Evolutionary conservation across 495 filamentous ascomycete genomes (phyloP).

Genomic region (Mytilinidion resinicola): DNA sequence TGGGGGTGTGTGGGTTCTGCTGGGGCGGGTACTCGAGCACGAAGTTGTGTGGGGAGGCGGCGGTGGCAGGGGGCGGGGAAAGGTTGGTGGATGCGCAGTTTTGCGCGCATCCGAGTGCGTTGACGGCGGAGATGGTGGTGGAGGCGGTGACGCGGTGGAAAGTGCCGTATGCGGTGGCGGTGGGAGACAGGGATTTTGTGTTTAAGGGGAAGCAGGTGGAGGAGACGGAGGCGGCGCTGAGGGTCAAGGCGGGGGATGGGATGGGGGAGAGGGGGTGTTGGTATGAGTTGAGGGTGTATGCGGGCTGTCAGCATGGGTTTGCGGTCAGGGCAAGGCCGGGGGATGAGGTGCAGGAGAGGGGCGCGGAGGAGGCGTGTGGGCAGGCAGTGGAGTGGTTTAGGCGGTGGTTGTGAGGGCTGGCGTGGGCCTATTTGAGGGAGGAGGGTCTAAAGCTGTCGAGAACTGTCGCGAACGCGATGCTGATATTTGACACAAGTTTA

Average conservation of each 20-base stretch:
- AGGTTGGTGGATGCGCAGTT: slow-evolving; percentile 19
- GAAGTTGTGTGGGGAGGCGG: slow-evolving; percentile 12
- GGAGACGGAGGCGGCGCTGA: slow-evolving; percentile 14
- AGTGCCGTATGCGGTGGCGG: slow-evolving; percentile 6
- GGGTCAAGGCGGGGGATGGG: slow-evolving; percentile 9
- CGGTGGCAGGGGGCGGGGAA: slow-evolving; percentile 8
- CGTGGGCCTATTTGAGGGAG: too few relatives aligned
- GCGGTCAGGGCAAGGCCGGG: slow-evolving; percentile 13
- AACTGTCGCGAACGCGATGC: too few relatives aligned
- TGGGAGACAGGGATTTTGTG: slow-evolving; percentile 14
- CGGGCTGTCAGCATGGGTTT: slow-evolving; percentile 15
- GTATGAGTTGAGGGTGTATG: slow-evolving; percentile 16
- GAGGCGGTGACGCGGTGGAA: slow-evolving; percentile 16
- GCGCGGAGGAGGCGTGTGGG: slow-evolving; percentile 16
- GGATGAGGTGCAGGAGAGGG: slow-evolving; percentile 1
- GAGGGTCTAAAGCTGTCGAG: too few relatives aligned
- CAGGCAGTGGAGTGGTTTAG: slow-evolving; percentile 24
- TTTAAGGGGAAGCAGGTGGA: slow-evolving; percentile 6
- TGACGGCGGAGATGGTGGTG: slow-evolving; percentile 9
- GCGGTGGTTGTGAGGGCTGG: slow-evolving; percentile 12
- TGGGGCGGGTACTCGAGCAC: slow-evolving; percentile 20
- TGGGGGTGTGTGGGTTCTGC: slow-evolving; percentile 20
- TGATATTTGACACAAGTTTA: too few relatives aligned
- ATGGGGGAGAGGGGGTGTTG: slow-evolving; percentile 11
- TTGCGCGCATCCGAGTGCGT: slow-evolving; percentile 12